These are phyloP conservation scores for Ophiosphaerella korrae DNA, from an alignment of 2,329 filamentous ascomycete species.

Conservation along the genomic window DNA sequence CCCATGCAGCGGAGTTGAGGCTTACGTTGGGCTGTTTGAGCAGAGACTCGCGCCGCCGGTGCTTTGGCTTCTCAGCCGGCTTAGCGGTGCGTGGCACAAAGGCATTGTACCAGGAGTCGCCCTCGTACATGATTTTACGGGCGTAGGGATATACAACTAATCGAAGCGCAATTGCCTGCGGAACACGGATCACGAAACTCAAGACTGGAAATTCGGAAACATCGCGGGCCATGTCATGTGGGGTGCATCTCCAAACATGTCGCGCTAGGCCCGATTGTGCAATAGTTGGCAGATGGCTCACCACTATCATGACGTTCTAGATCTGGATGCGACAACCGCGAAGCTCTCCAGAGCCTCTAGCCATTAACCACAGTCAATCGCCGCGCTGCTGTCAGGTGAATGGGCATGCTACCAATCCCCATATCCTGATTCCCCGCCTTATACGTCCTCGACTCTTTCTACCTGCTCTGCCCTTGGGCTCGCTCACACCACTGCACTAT, in stretches of 20 bases:
- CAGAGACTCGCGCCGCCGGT: constrained; percentile 71
- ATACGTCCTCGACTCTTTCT: constrained; percentile 1
- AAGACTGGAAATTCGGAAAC: no score
- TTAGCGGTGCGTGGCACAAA: constrained; percentile 68
- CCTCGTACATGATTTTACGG: constrained; percentile 68
- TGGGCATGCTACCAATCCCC: constrained; percentile 3
- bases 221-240: background rate
- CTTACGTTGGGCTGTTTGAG: constrained; percentile 60
- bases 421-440: constrained; percentile 14
- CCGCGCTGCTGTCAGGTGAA: no score
- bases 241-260: background rate
- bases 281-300: constrained; percentile 1
- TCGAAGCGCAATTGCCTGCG: no score
- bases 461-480: background rate
- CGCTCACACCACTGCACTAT: constrained; percentile 26
- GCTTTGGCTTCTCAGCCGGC: constrained; percentile 47
- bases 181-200: no score
- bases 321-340: constrained; percentile 5
- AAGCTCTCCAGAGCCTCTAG: constrained; percentile 14
- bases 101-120: constrained; percentile 76
- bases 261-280: background rate
- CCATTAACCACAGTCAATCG: constrained; percentile 12
- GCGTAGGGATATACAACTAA: background rate
- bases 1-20: constrained; percentile 41
- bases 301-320: constrained; percentile 24